These are phyloP conservation scores for Vicia faba DNA, from an alignment of 306 rosid genomes.

Conservation along the genomic window DNA sequence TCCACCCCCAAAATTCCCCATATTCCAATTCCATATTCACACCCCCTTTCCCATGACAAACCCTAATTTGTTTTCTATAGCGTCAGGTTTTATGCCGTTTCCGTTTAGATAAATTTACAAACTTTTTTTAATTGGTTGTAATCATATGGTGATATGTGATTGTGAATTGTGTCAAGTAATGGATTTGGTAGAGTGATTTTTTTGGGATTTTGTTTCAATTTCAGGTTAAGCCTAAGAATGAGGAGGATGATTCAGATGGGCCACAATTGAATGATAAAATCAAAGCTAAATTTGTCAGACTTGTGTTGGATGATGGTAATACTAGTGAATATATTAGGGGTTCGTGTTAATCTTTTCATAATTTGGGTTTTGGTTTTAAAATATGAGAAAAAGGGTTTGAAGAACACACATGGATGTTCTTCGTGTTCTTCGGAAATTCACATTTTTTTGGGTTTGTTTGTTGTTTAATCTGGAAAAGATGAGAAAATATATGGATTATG, in stretches of 20 bases:
- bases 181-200: not conserved
- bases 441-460: no score
- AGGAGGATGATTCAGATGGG: conserved; percentile 18
- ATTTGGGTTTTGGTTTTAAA: no score
- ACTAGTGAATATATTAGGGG: no score
- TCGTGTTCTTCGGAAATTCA: no score
- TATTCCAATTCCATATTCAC: no score
- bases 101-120: conserved; percentile 51
- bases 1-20: conserved; percentile 38
- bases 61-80: conserved; percentile 40
- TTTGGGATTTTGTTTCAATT: conserved; percentile 38
- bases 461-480: no score
- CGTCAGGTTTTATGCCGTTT: conserved; percentile 67
- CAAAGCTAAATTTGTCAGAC: conserved; percentile 63
- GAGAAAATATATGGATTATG: no score
- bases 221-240: conserved; percentile 39
- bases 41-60: conserved; percentile 32
- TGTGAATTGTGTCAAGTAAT: not conserved
- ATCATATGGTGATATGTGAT: not conserved
- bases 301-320: conserved; percentile 75
- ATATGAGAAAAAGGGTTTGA: no score
- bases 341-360: no score
- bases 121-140: no score
- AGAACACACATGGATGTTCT: no score
- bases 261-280: conserved; percentile 67